Evolutionary conservation across 2,329 filamentous ascomycete species (phyloP), one percentile per base, ranked within the genome.

Genomic region (Fusarium anthophilum): DNA sequence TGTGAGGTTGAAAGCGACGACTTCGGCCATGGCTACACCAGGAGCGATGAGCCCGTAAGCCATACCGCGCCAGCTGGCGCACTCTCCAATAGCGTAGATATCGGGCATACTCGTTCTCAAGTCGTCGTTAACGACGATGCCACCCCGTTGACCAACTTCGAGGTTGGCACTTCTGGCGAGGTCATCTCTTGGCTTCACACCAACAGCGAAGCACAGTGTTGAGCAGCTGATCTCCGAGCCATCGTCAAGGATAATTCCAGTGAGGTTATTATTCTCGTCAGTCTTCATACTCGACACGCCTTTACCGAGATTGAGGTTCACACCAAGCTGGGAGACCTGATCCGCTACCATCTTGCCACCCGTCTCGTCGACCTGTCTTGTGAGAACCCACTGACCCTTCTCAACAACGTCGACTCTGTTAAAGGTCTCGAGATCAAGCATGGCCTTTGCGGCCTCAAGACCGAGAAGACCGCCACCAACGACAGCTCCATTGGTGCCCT

Each of bases 11-110:
- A 96, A 98, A 17, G 95, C 91, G 7, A 98, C 89, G 2, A 98
- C 91, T 76, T 97, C 95, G 2, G 95, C 95, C 94, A 97, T 97
- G 82, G 97, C 95, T 41, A 98, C 89, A 24, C 95, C 95, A 0
- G 95, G 95, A 0, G 93, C 94, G 76, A 98, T 97, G 26, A 98
- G 89, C 11, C 95, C 95, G 75, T 94, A 98, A 0, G 94, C 95
- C 82, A 96, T 93, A 75, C 90, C 92, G 72, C 95, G 88, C 94
- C 94, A 98, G 83, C 92, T 96, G 10, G 95, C 94, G 77, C 95
- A 98, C 82, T 98, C 95, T 64, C 95, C 95, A 56, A 98, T 92
- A 53, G 95, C 95, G 80, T 96, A 98, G 56, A 98, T 89, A 72
- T 92, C 91, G 1, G 90, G 86, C 8, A 87, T 81, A 38, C 90